Percentiles rank a stretch among this genome's conserved stretches.
Evolutionary conservation across 169 alveolate species (phyloP).

Genomic region (Cryptosporidium andersoni): DNA sequence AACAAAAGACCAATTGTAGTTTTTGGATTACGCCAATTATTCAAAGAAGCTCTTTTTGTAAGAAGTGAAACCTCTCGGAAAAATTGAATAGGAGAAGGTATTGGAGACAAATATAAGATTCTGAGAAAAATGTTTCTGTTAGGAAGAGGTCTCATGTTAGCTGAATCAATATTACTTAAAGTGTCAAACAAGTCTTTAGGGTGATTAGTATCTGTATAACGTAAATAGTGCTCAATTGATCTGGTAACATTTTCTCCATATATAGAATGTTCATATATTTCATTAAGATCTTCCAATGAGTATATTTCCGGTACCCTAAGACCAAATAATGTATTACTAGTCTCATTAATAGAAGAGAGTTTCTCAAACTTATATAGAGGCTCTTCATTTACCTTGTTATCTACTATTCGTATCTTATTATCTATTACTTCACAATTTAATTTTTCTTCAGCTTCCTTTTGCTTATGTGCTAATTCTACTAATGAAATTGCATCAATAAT

Average conservation of each 20-base stretch:
- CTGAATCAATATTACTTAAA: conserved; percentile 48
- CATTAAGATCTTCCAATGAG: conserved; percentile 48
- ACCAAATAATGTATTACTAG: conserved; percentile 37
- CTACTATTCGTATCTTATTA: conserved; percentile 22
- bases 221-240: conserved; percentile 37
- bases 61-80: conserved; percentile 42
- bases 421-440: too few relatives aligned
- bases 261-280: conserved; percentile 47
- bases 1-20: conserved; percentile 29
- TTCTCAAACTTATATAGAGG: conserved; percentile 62
- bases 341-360: conserved; percentile 52
- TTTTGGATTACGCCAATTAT: conserved; percentile 60
- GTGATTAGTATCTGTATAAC: conserved; percentile 56
- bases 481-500: conserved; percentile 69
- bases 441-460: conserved; percentile 29
- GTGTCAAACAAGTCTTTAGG: conserved; percentile 53
- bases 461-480: conserved; percentile 48
- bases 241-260: conserved; percentile 58
- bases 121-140: conserved; percentile 28
- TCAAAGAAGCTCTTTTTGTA: conserved; percentile 21
- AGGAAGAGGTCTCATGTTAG: conserved; percentile 60
- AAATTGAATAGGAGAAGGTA: conserved; percentile 60
- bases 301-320: conserved; percentile 35
- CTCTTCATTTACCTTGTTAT: conserved; percentile 57
- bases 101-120: conserved; percentile 59